A percentile compares a stretch with the other conserved stretches of the same genome.
These are phyloP conservation scores for Lachancea fermentati DNA, from an alignment of 805 yeast genomes.

Conservation along the genomic window DNA sequence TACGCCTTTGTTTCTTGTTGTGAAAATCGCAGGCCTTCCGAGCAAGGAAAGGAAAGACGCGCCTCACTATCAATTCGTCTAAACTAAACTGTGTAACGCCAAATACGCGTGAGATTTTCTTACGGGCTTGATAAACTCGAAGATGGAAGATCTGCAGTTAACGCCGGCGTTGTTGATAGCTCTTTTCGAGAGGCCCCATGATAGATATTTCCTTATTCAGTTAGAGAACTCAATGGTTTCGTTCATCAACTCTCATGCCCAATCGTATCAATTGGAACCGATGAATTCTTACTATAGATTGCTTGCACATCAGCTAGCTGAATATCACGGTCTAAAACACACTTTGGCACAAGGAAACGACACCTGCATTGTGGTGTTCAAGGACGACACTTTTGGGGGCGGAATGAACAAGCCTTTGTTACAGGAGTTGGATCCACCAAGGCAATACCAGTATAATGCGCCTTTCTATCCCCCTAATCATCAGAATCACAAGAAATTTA, in stretches of 20 bases:
- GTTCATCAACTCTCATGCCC: slow-evolving; percentile 39
- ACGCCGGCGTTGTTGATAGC: slow-evolving; percentile 37
- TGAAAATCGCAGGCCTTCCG: neutral
- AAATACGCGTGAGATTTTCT: neutral
- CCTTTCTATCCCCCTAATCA: neutral
- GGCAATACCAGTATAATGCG: neutral
- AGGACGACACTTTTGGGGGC: slow-evolving; percentile 26
- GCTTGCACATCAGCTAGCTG: slow-evolving; percentile 64
- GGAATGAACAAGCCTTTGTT: slow-evolving; percentile 13
- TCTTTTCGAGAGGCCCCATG: slow-evolving; percentile 38
- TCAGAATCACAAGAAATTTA: slow-evolving; percentile 4
- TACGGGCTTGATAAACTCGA: neutral
- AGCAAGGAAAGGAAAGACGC: neutral
- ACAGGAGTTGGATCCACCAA: slow-evolving; percentile 18
- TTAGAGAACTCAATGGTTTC: slow-evolving; percentile 44
- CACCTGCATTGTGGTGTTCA: slow-evolving; percentile 40
- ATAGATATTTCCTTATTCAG: slow-evolving; percentile 44
- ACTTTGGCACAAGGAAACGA: slow-evolving; percentile 45
- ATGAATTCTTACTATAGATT: slow-evolving; percentile 67
- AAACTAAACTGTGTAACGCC: neutral
- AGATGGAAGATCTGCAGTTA: slow-evolving; percentile 13
- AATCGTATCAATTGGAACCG: slow-evolving; percentile 41
- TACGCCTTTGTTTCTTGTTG: neutral
- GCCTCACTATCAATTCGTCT: neutral
- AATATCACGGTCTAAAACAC: slow-evolving; percentile 59